Percentiles rank a stretch among this genome's conserved stretches.
These are phyloP conservation scores for Candida golubevii DNA, from an alignment of 805 yeast genomes.

Conservation along the genomic window DNA sequence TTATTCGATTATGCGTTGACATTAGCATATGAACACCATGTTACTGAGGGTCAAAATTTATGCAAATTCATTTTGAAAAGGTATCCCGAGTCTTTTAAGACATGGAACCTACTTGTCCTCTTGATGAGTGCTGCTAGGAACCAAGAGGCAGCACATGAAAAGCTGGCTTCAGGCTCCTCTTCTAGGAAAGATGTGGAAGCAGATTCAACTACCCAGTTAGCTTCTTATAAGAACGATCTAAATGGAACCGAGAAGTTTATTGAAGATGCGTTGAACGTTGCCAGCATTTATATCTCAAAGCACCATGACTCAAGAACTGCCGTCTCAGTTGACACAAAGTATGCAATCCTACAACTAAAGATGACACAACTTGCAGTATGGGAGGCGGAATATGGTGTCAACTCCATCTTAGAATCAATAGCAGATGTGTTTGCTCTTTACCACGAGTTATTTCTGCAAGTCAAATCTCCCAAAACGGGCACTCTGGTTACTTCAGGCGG, in stretches of 20 bases:
- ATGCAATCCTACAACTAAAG: slow-evolving; percentile 62
- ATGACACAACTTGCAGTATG: slow-evolving; percentile 70
- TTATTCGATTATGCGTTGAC: slow-evolving; percentile 45
- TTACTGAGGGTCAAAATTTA: slow-evolving; percentile 41
- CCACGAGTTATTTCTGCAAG: slow-evolving; percentile 43
- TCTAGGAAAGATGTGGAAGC: not conserved
- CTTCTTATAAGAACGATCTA: not conserved
- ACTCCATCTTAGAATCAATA: slow-evolving; percentile 56
- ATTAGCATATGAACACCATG: slow-evolving; percentile 41
- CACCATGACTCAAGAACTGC: slow-evolving; percentile 23
- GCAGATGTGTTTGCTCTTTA: slow-evolving; percentile 62
- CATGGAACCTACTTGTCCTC: slow-evolving; percentile 65
- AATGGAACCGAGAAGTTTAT: slow-evolving; percentile 42
- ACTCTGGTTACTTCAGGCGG: not conserved
- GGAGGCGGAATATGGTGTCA: slow-evolving; percentile 55
- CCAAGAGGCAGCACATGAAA: not conserved
- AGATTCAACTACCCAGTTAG: not conserved
- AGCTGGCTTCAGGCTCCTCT: not conserved
- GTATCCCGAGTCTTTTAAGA: slow-evolving; percentile 52
- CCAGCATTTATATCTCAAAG: slow-evolving; percentile 27
- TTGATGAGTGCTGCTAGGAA: slow-evolving; percentile 61
- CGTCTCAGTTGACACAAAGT: slow-evolving; percentile 30
- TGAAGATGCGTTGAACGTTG: slow-evolving; percentile 47
- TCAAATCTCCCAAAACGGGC: slow-evolving; percentile 14
- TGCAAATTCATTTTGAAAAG: slow-evolving; percentile 47